phyloP scores from a whole-genome alignment of 2,329 filamentous ascomycete species.

The Chrysosporium queenslandicum region DNA sequence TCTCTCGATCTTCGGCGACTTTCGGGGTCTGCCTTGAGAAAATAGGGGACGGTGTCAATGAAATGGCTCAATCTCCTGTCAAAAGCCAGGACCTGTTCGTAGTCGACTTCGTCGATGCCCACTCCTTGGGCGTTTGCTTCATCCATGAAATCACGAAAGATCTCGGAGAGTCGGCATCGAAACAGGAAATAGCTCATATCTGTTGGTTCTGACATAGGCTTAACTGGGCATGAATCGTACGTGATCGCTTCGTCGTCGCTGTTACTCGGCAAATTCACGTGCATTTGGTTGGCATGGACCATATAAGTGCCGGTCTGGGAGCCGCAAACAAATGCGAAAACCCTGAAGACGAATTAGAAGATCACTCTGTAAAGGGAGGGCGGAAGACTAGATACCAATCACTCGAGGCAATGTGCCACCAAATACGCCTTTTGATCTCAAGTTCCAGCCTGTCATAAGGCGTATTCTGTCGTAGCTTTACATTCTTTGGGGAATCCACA shows the following conservation, averaged over 20 bases:
- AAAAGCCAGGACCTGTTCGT: conserved; percentile 32
- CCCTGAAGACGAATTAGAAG: conserved; percentile 21
- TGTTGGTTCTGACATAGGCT: conserved; percentile 32
- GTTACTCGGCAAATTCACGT: conserved; percentile 35
- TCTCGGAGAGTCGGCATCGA: conserved; percentile 33
- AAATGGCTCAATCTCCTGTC: conserved; percentile 29
- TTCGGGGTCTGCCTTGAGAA: conserved; percentile 30
- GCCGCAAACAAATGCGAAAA: conserved; percentile 34
- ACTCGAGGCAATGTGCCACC: conserved; percentile 37
- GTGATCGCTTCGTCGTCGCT: conserved; percentile 23
- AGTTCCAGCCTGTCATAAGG: conserved; percentile 15
- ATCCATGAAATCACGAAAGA: conserved; percentile 36
- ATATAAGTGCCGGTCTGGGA: conserved; percentile 38
- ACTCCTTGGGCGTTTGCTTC: conserved; percentile 23
- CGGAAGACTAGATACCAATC: conserved; percentile 31
- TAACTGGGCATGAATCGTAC: conserved; percentile 17
- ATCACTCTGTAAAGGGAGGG: neutral
- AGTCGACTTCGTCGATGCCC: conserved; percentile 24
- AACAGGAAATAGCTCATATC: conserved; percentile 39
- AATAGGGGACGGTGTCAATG: conserved; percentile 27
- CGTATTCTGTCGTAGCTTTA: conserved; percentile 3
- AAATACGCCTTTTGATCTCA: conserved; percentile 35
- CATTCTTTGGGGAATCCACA: conserved; percentile 9
- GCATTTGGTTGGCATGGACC: conserved; percentile 35
- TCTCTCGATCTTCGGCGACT: conserved; percentile 22